Conservation (phyloP, 345 rosid genomes). For the Brassica juncea region DNA sequence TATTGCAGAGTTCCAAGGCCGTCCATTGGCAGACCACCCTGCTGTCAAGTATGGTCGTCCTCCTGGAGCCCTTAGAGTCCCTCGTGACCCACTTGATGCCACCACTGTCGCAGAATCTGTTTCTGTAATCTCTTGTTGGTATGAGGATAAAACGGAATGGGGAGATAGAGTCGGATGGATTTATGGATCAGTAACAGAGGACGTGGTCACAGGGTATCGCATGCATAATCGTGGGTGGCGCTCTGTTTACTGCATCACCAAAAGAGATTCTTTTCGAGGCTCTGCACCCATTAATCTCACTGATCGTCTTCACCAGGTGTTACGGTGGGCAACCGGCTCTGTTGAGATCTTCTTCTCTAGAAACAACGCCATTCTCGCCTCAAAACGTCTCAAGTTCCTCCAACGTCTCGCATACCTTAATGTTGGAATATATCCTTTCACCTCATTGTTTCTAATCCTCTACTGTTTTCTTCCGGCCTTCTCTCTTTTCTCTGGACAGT, state of each 20-base stretch:
- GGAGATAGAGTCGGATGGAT: background rate
- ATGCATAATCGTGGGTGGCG: constrained; percentile 4
- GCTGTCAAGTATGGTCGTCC: background rate
- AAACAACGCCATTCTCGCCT: background rate
- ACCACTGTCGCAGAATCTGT: background rate
- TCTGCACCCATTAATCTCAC: constrained; percentile 1
- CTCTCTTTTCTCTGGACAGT: constrained; percentile 1
- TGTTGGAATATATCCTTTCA: background rate
- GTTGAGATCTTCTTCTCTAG: background rate
- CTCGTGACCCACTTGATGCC: background rate
- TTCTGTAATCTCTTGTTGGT: constrained; percentile 1
- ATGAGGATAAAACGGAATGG: background rate
- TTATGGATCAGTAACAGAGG: background rate
- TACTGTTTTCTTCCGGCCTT: background rate
- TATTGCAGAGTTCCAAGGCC: constrained; percentile 1
- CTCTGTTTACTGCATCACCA: background rate
- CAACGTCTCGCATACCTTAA: background rate
- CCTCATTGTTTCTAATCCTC: background rate
- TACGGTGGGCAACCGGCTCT: background rate
- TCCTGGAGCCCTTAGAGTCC: constrained; percentile 1
- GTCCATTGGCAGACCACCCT: constrained; percentile 1
- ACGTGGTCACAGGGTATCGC: background rate
- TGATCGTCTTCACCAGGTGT: background rate
- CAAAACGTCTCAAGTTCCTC: constrained; percentile 2
- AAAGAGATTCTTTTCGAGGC: background rate